Evolutionary conservation across 768 basidiomycete species (phyloP), one percentile per base, ranked within the genome.

Genomic region (Krasilnikovozyma curviuscula): DNA sequence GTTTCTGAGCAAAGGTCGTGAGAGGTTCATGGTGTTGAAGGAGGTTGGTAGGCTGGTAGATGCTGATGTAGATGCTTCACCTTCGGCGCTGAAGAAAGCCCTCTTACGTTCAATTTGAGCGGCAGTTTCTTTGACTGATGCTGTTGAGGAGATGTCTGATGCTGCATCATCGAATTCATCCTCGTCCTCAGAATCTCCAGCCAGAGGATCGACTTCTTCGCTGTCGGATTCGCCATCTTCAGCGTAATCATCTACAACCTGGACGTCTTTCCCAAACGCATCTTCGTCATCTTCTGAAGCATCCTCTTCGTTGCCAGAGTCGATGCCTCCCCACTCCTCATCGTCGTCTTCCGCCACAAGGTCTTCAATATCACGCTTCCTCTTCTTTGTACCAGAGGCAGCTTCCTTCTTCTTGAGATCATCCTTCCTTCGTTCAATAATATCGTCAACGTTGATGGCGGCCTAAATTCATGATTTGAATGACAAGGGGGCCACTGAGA

Each of bases 1-100:
- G 13, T 89, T 81, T 59, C 88, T 91, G 44, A 93, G 72, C 38
- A 97, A 73, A 1, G 88, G 93, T 25, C 93, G 81, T 1, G 93
- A 95, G 25, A 98, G 73, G 62, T 89, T 91, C 84, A 93, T 88
- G 8, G 80, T 75, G 31, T 84, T 66, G 69, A 93, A 93, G 14
- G 89, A 85, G 30, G 57, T 52, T 2, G 63, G 61, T n/a, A 74
- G 62, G 57, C 83, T 77, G 55, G 75, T 69, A 37, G 71, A 61
- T 35, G 25, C 34, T 30, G 37, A 18, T 21, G 21, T 44, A 8
- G 50, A 44, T 2, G 46, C 41, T 44, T 73, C 70, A 19, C 59
- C 60, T 1, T 83, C 79, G 18, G 57, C 54, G 9, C 59, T 56
- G 64, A 93, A 95, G 65, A 83, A 97, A 13, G 83, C 84, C 21